phyloP scores from a whole-genome alignment of 345 rosid species.

The Hirschfeldia incana region DNA sequence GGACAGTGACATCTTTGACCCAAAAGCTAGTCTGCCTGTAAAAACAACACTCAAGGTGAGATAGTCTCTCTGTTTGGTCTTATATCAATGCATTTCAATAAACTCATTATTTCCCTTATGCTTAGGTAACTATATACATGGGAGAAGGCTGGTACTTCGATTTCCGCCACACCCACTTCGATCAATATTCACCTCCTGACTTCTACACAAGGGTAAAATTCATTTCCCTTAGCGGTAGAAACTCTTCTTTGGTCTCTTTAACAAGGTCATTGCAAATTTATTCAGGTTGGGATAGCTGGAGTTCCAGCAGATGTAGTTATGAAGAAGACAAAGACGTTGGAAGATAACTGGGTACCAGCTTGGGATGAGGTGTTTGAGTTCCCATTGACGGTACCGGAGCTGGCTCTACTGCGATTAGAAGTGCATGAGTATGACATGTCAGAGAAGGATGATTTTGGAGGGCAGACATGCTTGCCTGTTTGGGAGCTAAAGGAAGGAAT shows the following conservation, averaged over 20 bases:
- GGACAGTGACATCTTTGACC: conserved; percentile 58
- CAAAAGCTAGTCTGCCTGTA: conserved; percentile 45
- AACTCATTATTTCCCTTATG: neutral
- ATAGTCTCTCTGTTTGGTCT: conserved; percentile 3
- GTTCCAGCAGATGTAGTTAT: conserved; percentile 65
- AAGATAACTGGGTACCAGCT: conserved; percentile 83
- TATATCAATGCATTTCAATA: neutral
- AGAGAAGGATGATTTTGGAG: conserved; percentile 89
- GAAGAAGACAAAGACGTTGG: conserved; percentile 80
- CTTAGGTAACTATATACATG: conserved; percentile 41
- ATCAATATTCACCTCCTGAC: conserved; percentile 41
- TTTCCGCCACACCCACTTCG: conserved; percentile 42
- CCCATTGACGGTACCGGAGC: conserved; percentile 78
- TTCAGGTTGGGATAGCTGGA: conserved; percentile 87
- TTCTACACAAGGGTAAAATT: conserved; percentile 38
- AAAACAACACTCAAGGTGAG: conserved; percentile 39
- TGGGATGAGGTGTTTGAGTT: conserved; percentile 88
- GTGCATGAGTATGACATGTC: conserved; percentile 95
- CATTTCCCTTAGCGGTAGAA: neutral
- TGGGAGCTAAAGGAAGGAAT: conserved; percentile 70
- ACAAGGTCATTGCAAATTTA: neutral
- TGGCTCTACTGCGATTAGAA: conserved; percentile 75
- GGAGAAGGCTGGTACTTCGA: conserved; percentile 46
- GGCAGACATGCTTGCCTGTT: conserved; percentile 82
- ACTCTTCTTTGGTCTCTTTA: neutral